Conservation (phyloP, 2,329 filamentous ascomycete genomes). For the Botrytis aclada region DNA sequence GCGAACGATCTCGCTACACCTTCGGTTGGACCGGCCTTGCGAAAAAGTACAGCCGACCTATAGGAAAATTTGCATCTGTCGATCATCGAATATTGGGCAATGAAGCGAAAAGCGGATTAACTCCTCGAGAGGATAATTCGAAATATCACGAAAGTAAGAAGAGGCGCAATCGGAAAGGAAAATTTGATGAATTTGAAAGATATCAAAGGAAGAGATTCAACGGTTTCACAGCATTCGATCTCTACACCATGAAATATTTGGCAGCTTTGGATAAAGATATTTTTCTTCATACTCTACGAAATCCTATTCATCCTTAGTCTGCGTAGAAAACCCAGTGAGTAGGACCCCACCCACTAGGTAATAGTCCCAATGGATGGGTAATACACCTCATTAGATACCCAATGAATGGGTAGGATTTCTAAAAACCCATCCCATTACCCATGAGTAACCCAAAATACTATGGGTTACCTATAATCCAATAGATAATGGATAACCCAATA, state of each 20-base stretch:
- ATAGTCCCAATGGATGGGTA: too few species aligned
- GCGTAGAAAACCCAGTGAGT: too few species aligned
- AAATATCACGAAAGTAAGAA: not conserved
- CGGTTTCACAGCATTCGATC: not conserved
- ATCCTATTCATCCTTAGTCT: slow-evolving; percentile 18
- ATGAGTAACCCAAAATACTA: too few species aligned
- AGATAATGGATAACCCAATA: too few species aligned
- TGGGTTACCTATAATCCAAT: too few species aligned
- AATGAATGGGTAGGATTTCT: too few species aligned
- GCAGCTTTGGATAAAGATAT: not conserved
- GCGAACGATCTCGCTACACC: not conserved
- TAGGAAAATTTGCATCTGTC: not conserved
- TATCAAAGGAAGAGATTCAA: slow-evolving; percentile 8
- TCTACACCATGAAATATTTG: not conserved
- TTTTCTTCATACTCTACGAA: not conserved
- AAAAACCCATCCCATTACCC: too few species aligned
- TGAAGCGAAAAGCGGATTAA: not conserved
- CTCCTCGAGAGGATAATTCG: not conserved
- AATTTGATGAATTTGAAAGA: not conserved
- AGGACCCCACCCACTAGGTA: too few species aligned
- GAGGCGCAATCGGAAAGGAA: not conserved
- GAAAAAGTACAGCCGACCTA: not conserved
- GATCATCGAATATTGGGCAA: not conserved
- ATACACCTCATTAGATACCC: too few species aligned
- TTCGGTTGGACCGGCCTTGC: not conserved